These are phyloP conservation scores for Apiotrichum veenhuisii DNA, from an alignment of 1,284 basidiomycete species.

Conservation along the genomic window DNA sequence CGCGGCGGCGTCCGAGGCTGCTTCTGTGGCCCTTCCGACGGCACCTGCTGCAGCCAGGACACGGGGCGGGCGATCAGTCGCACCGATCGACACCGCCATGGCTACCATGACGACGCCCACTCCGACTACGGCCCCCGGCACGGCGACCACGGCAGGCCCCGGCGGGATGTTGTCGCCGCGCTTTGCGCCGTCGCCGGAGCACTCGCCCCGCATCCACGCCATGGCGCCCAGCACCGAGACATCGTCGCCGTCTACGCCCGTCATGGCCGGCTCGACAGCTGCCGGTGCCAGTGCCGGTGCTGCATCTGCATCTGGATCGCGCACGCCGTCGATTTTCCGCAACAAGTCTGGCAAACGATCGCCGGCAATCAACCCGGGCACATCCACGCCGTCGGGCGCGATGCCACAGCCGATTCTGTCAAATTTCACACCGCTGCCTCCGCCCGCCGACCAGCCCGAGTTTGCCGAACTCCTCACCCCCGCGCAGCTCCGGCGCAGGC, in stretches of 20 bases:
- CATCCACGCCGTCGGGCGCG: neutral
- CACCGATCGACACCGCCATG: too few relatives aligned
- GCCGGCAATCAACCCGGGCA: neutral
- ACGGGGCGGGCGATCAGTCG: too few relatives aligned
- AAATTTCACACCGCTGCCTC: conserved; percentile 4
- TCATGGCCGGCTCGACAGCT: too few relatives aligned
- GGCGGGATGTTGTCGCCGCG: too few relatives aligned
- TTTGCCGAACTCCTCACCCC: conserved; percentile 45
- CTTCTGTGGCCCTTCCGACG: too few relatives aligned
- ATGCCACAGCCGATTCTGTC: conserved; percentile 10
- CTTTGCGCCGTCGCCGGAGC: too few relatives aligned
- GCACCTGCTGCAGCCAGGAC: too few relatives aligned
- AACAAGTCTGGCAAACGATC: neutral
- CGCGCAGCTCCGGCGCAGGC: conserved; percentile 26
- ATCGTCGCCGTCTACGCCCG: too few relatives aligned
- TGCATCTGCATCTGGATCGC: neutral
- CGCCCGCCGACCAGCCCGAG: conserved; percentile 25
- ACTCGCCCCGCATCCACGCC: too few relatives aligned
- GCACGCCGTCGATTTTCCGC: neutral
- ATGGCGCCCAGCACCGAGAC: neutral
- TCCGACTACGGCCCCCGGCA: too few relatives aligned
- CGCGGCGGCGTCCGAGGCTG: too few relatives aligned
- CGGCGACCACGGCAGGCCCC: neutral
- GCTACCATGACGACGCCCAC: too few relatives aligned
- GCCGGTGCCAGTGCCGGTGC: neutral